A percentile compares a stretch with the other conserved stretches of the same genome.
Conservation (phyloP, 352 stramenopile genomes). For the Phytophthora pluvialis region DNA sequence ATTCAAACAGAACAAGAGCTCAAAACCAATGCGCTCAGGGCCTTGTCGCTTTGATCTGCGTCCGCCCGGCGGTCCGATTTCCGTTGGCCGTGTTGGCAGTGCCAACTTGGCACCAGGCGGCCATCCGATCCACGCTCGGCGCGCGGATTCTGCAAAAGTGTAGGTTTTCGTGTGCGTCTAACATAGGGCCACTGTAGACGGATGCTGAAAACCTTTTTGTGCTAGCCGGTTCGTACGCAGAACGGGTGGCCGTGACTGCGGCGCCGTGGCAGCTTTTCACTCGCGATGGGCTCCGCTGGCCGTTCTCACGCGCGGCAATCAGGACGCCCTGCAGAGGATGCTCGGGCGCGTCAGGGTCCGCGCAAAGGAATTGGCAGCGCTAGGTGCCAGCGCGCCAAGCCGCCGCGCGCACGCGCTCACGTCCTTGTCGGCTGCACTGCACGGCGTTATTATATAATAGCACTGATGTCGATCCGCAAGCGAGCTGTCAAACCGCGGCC, state of each 20-base stretch:
- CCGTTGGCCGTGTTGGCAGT: too few species aligned
- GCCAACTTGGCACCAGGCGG: too few species aligned
- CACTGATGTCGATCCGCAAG: too few species aligned
- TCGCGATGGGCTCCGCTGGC: constrained; percentile 7
- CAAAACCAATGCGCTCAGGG: too few species aligned
- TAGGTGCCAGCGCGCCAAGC: not conserved
- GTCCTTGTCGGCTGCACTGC: not conserved
- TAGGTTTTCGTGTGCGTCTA: not conserved
- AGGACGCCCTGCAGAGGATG: not conserved
- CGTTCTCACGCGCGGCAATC: constrained; percentile 16
- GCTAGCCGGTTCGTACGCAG: constrained; percentile 5
- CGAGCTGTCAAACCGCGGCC: not conserved
- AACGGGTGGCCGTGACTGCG: constrained; percentile 5
- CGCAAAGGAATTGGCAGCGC: not conserved
- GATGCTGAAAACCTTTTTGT: not conserved
- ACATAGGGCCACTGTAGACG: constrained; percentile 1
- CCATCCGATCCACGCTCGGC: too few species aligned
- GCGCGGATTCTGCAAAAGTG: not conserved
- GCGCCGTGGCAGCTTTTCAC: constrained; percentile 15
- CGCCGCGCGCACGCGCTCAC: not conserved
- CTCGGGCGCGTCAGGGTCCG: too few species aligned
- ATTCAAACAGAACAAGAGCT: too few species aligned
- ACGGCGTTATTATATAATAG: too few species aligned
- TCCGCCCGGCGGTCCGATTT: too few species aligned
- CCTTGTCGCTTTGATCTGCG: too few species aligned